These are phyloP conservation scores for Hemileia vastatrix DNA, from an alignment of 1,284 basidiomycete genomes.

Conservation along the genomic window DNA sequence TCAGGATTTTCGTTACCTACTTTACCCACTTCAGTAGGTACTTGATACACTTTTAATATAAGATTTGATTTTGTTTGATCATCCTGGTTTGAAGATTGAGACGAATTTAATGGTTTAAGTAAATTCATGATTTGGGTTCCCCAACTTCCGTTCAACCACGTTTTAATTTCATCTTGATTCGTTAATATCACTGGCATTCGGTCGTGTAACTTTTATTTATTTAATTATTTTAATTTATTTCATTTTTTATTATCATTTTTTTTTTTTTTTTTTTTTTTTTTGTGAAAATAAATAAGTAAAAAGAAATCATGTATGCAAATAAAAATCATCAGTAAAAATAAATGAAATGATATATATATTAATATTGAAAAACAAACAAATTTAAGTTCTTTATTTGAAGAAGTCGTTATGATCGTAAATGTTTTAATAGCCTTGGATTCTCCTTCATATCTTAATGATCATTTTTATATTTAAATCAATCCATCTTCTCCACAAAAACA, in stretches of 20 bases:
- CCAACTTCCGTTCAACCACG: slow-evolving; percentile 62
- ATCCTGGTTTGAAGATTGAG: too few species aligned
- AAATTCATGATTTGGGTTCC: background rate
- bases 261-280: too few species aligned
- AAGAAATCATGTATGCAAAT: too few species aligned
- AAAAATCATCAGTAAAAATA: too few species aligned
- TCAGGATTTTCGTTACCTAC: slow-evolving; percentile 70
- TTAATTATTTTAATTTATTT: too few species aligned
- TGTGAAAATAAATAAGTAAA: too few species aligned
- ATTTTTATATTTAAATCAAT: too few species aligned
- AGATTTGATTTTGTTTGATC: too few species aligned
- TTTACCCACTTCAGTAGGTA: slow-evolving; percentile 81
- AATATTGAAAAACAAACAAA: slow-evolving; percentile 33
- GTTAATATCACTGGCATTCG: slow-evolving; percentile 82
- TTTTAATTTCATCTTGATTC: slow-evolving; percentile 53
- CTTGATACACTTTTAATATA: too few species aligned
- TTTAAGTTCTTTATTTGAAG: slow-evolving; percentile 42
- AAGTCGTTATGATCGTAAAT: slow-evolving; percentile 80
- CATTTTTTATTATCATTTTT: too few species aligned
- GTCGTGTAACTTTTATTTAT: slow-evolving; percentile 56
- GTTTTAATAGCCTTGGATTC: slow-evolving; percentile 59
- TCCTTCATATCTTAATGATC: slow-evolving; percentile 48
- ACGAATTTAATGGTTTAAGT: background rate
- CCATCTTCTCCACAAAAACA: too few species aligned
- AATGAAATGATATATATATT: background rate